Base-by-base conservation (phyloP, 2,329 filamentous ascomycete species). In the Neonectria hederae region DNA sequence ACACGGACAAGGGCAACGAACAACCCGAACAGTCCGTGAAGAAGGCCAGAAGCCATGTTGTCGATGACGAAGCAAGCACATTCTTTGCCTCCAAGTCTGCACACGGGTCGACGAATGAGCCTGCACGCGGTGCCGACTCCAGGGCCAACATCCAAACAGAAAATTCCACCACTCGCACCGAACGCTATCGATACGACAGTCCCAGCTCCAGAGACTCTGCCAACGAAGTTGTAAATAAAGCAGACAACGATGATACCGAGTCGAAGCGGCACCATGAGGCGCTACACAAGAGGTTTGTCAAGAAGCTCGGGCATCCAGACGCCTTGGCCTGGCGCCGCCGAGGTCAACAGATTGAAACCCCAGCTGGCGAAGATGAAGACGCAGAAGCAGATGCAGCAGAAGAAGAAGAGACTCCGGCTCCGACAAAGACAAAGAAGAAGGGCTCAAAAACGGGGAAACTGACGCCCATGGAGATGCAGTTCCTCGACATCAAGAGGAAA, bases 391-490 rank as follows among this genome's bases (percentile, higher is more conserved):
- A 84, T 5, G 87, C 79, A 9, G 88, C 84, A 8, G 89, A 83
- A 0, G 91, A 86, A 9, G 76, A 73, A 22, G 76, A 88, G 42
- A 81, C 83, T 69, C 80, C 75, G 63, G 82, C 74, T 69, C 83
- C 81, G n/a, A 70, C 78, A 24, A 86, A 84, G 66, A 69, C 78
- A 0, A 87, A 84, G 68, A 97, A 92, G 79, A 97, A 93, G 76
- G 87, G 88, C 0, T 65, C 87, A n/a, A 90, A 88, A 77, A 83
- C 85, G 2, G 85, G 86, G 59, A 97, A 97, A 76, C 86, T 99
- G 65, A 99, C 96, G 0, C 96, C 96, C 0, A 92, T 99, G 89
- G 94, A 98, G 77, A 87, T 92, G 43, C 96, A 98, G 74, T 92
- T 97, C 62, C 85, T 99, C 6, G 94, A 97, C 19, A 97, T 99